These are phyloP conservation scores for Agroathelia rolfsii DNA, from an alignment of 1,284 basidiomycete species.

Conservation along the genomic window DNA sequence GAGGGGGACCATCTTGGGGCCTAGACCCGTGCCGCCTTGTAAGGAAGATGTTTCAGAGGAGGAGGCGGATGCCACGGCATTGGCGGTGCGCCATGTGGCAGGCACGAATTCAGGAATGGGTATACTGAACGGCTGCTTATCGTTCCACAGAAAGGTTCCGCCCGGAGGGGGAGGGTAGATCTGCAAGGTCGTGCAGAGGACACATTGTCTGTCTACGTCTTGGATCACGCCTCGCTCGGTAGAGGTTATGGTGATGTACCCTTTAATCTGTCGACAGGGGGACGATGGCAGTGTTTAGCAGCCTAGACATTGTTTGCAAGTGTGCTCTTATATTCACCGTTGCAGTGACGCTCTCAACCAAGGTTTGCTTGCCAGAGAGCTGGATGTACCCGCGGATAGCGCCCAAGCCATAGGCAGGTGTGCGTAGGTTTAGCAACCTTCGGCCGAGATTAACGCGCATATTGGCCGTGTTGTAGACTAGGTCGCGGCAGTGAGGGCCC, in stretches of 20 bases:
- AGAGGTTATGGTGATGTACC: slow-evolving; percentile 24
- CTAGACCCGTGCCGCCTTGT: too few relatives aligned
- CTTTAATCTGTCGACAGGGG: slow-evolving; percentile 25
- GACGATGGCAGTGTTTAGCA: slow-evolving; percentile 3
- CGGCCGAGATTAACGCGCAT: slow-evolving; percentile 31
- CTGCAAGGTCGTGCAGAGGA: slow-evolving; percentile 23
- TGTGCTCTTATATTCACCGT: too few relatives aligned
- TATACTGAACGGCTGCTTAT: slow-evolving; percentile 28
- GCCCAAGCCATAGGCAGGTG: slow-evolving; percentile 32
- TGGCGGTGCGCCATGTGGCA: too few relatives aligned
- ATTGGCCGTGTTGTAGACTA: slow-evolving; percentile 28
- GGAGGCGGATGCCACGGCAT: too few relatives aligned
- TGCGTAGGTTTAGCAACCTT: slow-evolving; percentile 27
- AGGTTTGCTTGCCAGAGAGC: slow-evolving; percentile 24
- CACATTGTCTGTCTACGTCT: slow-evolving; percentile 12
- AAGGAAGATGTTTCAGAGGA: too few relatives aligned
- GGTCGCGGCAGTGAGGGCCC: slow-evolving; percentile 16
- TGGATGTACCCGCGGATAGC: slow-evolving; percentile 29
- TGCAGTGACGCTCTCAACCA: slow-evolving; percentile 27
- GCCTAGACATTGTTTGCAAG: slow-evolving; percentile 10
- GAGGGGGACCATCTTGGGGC: slow-evolving; percentile 18
- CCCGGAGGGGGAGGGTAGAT: slow-evolving; percentile 19
- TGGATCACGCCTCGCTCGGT: slow-evolving; percentile 21
- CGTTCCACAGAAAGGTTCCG: slow-evolving; percentile 17
- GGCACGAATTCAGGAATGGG: slow-evolving; percentile 27